A percentile compares a stretch with the other conserved stretches of the same genome.
phyloP scores from a whole-genome alignment of 1,284 basidiomycete genomes.

The Sporisorium sorghi region DNA sequence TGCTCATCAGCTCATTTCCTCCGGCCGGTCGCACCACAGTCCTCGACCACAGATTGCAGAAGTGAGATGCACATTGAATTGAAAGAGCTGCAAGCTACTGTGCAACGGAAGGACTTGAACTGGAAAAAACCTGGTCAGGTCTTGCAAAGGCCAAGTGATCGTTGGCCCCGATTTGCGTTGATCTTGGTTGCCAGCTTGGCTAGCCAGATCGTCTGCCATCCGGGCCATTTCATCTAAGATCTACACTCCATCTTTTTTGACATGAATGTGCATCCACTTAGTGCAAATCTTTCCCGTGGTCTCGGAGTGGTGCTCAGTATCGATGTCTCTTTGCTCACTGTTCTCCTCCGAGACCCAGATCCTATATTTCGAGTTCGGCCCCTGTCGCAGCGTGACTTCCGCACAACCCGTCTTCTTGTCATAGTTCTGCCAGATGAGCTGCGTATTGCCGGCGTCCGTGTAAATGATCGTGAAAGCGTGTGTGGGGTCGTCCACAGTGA shows the following conservation, averaged over 20 bases:
- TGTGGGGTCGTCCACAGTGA: background rate
- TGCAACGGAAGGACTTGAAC: too few species aligned
- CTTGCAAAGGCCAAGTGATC: too few species aligned
- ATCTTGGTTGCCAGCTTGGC: background rate
- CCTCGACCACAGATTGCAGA: too few species aligned
- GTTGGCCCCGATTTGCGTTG: too few species aligned
- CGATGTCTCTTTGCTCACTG: conserved; percentile 6
- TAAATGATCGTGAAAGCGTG: conserved; percentile 9
- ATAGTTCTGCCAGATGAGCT: conserved; percentile 4
- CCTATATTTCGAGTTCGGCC: background rate
- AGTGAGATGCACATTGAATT: too few species aligned
- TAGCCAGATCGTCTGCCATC: too few species aligned
- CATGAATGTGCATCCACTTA: conserved; percentile 18
- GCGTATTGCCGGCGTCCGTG: background rate
- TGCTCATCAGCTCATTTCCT: too few species aligned
- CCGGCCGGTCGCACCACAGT: too few species aligned
- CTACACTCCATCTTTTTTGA: conserved; percentile 4
- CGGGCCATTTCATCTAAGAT: too few species aligned
- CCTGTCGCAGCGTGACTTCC: conserved; percentile 2
- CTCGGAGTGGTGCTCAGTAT: conserved; percentile 5
- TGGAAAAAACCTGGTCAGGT: too few species aligned
- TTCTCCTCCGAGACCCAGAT: conserved; percentile 10
- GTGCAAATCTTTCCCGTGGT: conserved; percentile 4
- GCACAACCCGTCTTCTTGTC: conserved; percentile 3
- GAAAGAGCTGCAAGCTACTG: too few species aligned